These are phyloP conservation scores for Zoysia pacifica DNA, from an alignment of 176 grass and related monocot genomes.

Conservation along the genomic window DNA sequence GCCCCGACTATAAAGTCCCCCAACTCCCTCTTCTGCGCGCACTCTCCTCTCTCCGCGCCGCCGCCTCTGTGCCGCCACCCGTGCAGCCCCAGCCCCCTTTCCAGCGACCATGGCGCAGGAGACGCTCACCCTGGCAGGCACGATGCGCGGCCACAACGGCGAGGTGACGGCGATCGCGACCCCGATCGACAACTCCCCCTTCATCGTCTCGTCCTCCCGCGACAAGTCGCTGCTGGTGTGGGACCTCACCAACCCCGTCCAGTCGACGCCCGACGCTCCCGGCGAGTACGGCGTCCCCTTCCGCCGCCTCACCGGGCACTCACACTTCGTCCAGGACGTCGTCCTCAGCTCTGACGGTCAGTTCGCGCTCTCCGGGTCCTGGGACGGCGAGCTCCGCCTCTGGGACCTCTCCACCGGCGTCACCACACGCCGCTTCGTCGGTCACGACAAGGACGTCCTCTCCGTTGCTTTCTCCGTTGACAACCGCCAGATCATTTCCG, in stretches of 20 bases:
- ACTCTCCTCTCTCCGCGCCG: neutral
- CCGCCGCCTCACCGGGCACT: constrained; percentile 73
- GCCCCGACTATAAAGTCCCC: constrained; percentile 38
- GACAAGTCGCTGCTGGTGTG: constrained; percentile 71
- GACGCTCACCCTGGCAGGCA: constrained; percentile 44
- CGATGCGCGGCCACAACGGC: constrained; percentile 56
- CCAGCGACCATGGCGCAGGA: constrained; percentile 47
- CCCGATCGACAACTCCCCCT: constrained; percentile 50
- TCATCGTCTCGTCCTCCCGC: constrained; percentile 59
- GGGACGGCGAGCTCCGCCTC: constrained; percentile 76
- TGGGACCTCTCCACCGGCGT: constrained; percentile 64
- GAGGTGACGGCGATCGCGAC: constrained; percentile 61
- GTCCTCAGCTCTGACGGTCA: constrained; percentile 69
- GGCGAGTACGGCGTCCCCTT: constrained; percentile 45
- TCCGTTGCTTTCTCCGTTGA: constrained; percentile 84
- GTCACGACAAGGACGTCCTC: constrained; percentile 71
- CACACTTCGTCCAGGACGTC: constrained; percentile 82
- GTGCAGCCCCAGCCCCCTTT: neutral
- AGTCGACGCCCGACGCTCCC: constrained; percentile 8
- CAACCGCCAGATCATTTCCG: constrained; percentile 80
- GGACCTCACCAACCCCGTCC: constrained; percentile 44
- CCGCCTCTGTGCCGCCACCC: constrained; percentile 6
- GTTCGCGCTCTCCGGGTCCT: constrained; percentile 79
- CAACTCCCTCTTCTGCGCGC: neutral
- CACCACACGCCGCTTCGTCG: constrained; percentile 61